Evolutionary conservation across 2,329 filamentous ascomycete genomes (phyloP).

Genomic region (Trichoderma pleuroti): DNA sequence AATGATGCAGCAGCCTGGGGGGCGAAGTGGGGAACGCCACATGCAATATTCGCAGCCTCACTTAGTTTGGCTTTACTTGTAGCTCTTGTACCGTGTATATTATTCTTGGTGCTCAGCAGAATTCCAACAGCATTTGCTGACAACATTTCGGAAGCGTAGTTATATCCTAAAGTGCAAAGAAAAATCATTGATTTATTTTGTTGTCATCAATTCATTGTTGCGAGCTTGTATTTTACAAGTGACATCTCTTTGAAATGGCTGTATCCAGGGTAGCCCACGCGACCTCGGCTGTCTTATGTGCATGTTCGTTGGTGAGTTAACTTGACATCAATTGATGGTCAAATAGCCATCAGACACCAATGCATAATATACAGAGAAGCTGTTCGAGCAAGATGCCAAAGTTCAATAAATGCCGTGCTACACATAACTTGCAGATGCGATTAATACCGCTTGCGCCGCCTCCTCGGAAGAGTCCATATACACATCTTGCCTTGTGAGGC

Average conservation of each 20-base stretch:
- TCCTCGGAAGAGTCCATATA: not conserved
- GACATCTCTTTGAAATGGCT: not conserved
- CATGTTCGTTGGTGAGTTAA: not conserved
- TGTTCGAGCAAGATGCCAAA: not conserved
- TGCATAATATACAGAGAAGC: not conserved
- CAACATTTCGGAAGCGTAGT: not conserved
- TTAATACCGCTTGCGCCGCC: not conserved
- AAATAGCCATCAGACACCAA: not conserved
- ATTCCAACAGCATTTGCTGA: not conserved
- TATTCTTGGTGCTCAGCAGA: not conserved
- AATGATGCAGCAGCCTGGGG: not conserved
- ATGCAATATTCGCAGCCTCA: not conserved
- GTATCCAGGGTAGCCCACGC: not conserved
- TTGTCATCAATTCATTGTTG: not conserved
- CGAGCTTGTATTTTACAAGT: not conserved
- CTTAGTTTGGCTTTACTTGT: not conserved
- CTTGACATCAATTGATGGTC: not conserved
- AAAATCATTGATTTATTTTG: not conserved
- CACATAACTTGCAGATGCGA: not conserved
- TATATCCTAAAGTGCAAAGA: not conserved
- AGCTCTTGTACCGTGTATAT: accelerated
- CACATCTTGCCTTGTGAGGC: not conserved
- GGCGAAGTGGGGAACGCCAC: constrained; percentile 8
- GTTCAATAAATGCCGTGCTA: not conserved
- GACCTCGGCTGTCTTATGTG: too few species aligned